These are phyloP conservation scores for Furcasterigmium furcatum DNA, from an alignment of 2,329 filamentous ascomycete genomes.

Conservation along the genomic window DNA sequence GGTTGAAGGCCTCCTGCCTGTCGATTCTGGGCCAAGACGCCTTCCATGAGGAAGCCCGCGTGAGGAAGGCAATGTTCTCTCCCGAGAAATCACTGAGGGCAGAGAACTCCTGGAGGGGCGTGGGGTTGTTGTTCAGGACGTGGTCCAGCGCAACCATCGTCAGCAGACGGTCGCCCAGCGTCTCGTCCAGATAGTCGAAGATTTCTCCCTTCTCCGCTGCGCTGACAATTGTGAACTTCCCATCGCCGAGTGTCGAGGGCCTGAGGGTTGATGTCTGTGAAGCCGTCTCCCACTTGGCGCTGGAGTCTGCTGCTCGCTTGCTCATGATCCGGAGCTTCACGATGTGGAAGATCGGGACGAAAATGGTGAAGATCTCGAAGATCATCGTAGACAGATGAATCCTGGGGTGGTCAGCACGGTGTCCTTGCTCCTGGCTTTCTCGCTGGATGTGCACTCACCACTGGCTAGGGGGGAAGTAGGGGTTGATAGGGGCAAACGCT, in stretches of 20 bases:
- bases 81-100: slow-evolving; percentile 65
- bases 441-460: slow-evolving; percentile 36
- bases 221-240: slow-evolving; percentile 13
- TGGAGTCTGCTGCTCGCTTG: slow-evolving; percentile 18
- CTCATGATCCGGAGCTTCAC: slow-evolving; percentile 17
- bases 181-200: slow-evolving; percentile 15
- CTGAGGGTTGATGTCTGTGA: slow-evolving; percentile 17
- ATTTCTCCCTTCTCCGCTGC: slow-evolving; percentile 26
- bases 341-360: slow-evolving; percentile 39
- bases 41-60: slow-evolving; percentile 10
- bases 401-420: slow-evolving; percentile 26
- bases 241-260: slow-evolving; percentile 11
- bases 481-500: slow-evolving; percentile 36
- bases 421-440: no score
- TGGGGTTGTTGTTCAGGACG: slow-evolving; percentile 55
- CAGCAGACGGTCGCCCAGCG: slow-evolving; percentile 38
- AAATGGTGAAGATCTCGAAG: slow-evolving; percentile 53
- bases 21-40: background rate
- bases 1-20: slow-evolving; percentile 38
- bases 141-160: slow-evolving; percentile 62
- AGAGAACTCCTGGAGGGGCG: slow-evolving; percentile 60
- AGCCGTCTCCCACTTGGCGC: slow-evolving; percentile 23
- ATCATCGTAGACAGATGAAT: slow-evolving; percentile 48
- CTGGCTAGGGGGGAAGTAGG: slow-evolving; percentile 47
- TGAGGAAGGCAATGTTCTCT: slow-evolving; percentile 68